Evolutionary conservation across 495 filamentous ascomycete species (phyloP).

Genomic region (Cercophora samala): DNA sequence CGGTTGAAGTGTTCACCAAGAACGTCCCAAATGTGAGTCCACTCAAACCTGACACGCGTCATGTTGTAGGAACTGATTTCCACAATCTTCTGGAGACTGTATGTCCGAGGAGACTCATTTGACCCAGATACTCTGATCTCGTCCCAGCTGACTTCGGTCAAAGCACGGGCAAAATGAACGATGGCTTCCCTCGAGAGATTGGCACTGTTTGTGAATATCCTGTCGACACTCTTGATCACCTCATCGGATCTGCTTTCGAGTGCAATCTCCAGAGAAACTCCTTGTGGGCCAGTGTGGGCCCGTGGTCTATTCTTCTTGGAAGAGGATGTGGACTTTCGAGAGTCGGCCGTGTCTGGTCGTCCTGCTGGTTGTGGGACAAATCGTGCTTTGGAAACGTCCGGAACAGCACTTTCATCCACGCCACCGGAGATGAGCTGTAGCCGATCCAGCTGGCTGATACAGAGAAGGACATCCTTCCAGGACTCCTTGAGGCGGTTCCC

Average conservation of each 20-base stretch:
- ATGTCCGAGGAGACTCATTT: constrained; percentile 89
- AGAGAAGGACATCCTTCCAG: constrained; percentile 93
- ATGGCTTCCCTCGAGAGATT: constrained; percentile 93
- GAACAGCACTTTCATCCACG: constrained; percentile 86
- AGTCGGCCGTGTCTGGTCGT: constrained; percentile 41
- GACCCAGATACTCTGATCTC: constrained; percentile 96
- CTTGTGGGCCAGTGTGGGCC: constrained; percentile 59
- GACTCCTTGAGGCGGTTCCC: constrained; percentile 84
- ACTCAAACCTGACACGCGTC: constrained; percentile 95
- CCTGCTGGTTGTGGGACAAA: constrained; percentile 57
- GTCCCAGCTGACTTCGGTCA: constrained; percentile 97
- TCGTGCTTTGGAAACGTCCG: constrained; percentile 84
- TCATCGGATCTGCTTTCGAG: constrained; percentile 89
- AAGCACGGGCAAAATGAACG: constrained; percentile 89
- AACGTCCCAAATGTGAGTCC: constrained; percentile 95
- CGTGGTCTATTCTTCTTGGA: constrained; percentile 60
- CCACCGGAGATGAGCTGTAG: constrained; percentile 93
- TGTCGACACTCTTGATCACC: constrained; percentile 86
- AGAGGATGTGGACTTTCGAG: constrained; percentile 68
- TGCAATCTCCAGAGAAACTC: constrained; percentile 81
- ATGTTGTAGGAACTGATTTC: constrained; percentile 99
- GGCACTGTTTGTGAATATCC: constrained; percentile 93
- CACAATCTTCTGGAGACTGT: constrained; percentile 95
- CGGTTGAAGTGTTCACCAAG: constrained; percentile 97
- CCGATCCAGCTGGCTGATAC: constrained; percentile 92